Conservation (phyloP, 441 rosid genomes). For the Kokia cookei region DNA sequence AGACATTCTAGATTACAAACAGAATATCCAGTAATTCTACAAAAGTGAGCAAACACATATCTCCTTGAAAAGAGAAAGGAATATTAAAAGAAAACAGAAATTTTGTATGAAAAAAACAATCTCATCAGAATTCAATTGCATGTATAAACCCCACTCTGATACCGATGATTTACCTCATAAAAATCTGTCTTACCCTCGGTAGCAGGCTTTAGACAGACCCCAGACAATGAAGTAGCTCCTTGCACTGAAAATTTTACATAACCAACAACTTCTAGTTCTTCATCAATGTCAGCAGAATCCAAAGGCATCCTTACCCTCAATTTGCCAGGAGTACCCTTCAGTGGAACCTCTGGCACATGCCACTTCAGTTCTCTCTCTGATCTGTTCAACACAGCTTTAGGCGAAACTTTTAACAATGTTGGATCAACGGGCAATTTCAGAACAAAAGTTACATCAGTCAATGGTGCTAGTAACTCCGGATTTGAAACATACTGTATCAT, state of each 20-base stretch:
- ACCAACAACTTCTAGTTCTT: slow-evolving; percentile 67
- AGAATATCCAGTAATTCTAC: slow-evolving; percentile 32
- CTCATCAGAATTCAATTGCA: slow-evolving; percentile 46
- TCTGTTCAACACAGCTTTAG: slow-evolving; percentile 81
- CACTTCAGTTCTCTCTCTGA: slow-evolving; percentile 81
- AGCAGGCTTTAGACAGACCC: slow-evolving; percentile 53
- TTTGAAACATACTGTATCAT: slow-evolving; percentile 90
- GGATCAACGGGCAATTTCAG: slow-evolving; percentile 93
- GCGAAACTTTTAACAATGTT: slow-evolving; percentile 80
- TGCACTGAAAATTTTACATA: slow-evolving; percentile 68
- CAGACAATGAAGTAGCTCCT: slow-evolving; percentile 56
- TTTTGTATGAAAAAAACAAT: neutral
- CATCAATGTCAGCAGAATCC: slow-evolving; percentile 57
- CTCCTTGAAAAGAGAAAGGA: slow-evolving; percentile 6
- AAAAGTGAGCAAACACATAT: slow-evolving; percentile 20
- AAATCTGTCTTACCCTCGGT: slow-evolving; percentile 79
- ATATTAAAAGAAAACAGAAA: slow-evolving; percentile 10
- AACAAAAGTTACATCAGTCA: slow-evolving; percentile 64
- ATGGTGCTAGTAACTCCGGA: slow-evolving; percentile 66
- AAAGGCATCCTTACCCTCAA: slow-evolving; percentile 84
- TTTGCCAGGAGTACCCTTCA: slow-evolving; percentile 57
- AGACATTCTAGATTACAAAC: slow-evolving; percentile 23
- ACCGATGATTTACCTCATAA: slow-evolving; percentile 68
- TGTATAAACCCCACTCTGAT: slow-evolving; percentile 61
- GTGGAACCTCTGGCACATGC: slow-evolving; percentile 77